Base-by-base conservation (phyloP, 768 basidiomycete species). In the Pulveroboletus sp. region DNA sequence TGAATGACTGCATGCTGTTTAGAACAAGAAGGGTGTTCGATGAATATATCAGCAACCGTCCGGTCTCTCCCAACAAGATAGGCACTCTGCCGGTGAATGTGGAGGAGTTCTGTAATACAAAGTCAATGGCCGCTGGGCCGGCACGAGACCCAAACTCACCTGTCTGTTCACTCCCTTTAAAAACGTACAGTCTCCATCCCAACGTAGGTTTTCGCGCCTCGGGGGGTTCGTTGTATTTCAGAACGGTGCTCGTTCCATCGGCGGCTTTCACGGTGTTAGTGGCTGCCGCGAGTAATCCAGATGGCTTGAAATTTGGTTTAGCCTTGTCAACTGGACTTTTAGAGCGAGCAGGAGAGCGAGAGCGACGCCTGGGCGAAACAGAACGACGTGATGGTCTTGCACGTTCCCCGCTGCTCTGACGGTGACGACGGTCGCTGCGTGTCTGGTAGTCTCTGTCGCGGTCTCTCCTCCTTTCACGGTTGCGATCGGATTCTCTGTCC, bases 1-100 rank as follows among this genome's bases (percentile, higher is more conserved):
- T 99, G 97, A 27, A 99, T 87, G 3, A 85, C 97, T 14, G 97
- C 94, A 63, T 99, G 97, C 64, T 99, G 97, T 64, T 99, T 99
- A 1, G 97, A 98, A 56, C 92, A 93, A 6, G 95, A 98, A 3
- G 95, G 95, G 63, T 99, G 97, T 50, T 97, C 93, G 35, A 97
- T 72, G 14, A 87, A 77, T 53, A 99, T 92, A 57, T 90, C 87
- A 55, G 86, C 78, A 24, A 97, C 92, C 19, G 87, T 73, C 23
- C 81, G 81, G 61, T 99, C 97, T 58, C 97, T 75, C 2, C 97
- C 97, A 49, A 97, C 76, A 7, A 98, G 79, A 65, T 98, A 99
- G 51, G 90, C 91, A 52, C 93, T 97, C 69, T 98, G 97, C 37
- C 87, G 77, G 58, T 94, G 83, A 27, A 99, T 91, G 62, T 97